Percentiles rank a stretch among this genome's conserved stretches.
phyloP scores from a whole-genome alignment of 2,329 filamentous ascomycete species.

The Ilyonectria destructans region DNA sequence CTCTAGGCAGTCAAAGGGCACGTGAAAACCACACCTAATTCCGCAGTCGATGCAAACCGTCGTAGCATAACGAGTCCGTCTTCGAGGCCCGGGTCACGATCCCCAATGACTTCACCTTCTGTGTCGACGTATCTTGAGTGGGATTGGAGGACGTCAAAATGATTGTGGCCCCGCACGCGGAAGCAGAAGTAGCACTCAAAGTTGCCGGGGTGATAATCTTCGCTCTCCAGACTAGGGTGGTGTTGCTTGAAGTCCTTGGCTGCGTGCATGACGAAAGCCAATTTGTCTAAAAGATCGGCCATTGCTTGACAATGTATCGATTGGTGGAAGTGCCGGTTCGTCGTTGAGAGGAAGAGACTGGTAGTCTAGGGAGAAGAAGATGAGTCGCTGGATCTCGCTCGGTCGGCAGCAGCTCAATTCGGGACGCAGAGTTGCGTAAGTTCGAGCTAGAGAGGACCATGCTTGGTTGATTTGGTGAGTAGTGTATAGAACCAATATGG shows the following conservation, averaged over 20 bases:
- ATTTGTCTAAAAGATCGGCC: conserved; percentile 56
- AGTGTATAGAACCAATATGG: too few relatives aligned
- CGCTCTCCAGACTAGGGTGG: conserved; percentile 56
- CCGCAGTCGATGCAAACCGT: conserved; percentile 62
- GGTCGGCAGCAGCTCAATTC: conserved; percentile 54
- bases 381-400: conserved; percentile 54
- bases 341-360: conserved; percentile 58
- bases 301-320: conserved; percentile 54
- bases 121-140: conserved; percentile 53
- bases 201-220: conserved; percentile 58
- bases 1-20: conserved; percentile 56
- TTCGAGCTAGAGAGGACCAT: conserved; percentile 29
- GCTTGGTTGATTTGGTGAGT: too few relatives aligned
- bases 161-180: conserved; percentile 57
- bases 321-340: conserved; percentile 55
- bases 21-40: conserved; percentile 56
- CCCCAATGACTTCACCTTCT: conserved; percentile 50
- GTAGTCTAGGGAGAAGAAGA: conserved; percentile 58
- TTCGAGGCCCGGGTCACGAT: conserved; percentile 48
- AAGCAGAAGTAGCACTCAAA: conserved; percentile 62
- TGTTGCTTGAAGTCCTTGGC: conserved; percentile 60
- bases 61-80: conserved; percentile 55
- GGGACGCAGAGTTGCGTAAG: conserved; percentile 38
- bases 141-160: conserved; percentile 58
- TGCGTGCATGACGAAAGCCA: conserved; percentile 60